Conservation (phyloP, 768 basidiomycete species). For the Chlorophyllum brunneum region DNA sequence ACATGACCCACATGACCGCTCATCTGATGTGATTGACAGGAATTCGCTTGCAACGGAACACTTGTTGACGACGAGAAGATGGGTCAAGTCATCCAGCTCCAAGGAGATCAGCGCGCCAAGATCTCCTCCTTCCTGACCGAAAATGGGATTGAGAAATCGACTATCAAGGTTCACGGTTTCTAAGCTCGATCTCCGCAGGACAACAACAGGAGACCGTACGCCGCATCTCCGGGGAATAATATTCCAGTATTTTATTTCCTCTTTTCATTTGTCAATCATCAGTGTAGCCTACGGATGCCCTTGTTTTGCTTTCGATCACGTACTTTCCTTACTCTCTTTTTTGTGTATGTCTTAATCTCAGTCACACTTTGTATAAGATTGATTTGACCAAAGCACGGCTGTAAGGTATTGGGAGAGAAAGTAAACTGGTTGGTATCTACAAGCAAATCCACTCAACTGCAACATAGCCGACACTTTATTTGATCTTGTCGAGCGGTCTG, state of each 20-base stretch:
- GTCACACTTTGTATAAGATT: slow-evolving; percentile 3
- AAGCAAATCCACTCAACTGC: slow-evolving; percentile 10
- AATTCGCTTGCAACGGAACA: slow-evolving; percentile 98
- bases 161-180: slow-evolving; percentile 89
- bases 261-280: not conserved
- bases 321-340: slow-evolving; percentile 17
- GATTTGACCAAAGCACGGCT: slow-evolving; percentile 12
- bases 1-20: not conserved
- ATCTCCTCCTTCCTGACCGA: slow-evolving; percentile 84
- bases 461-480: slow-evolving; percentile 41
- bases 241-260: slow-evolving; percentile 14
- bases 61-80: slow-evolving; percentile 94
- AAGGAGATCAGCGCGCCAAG: slow-evolving; percentile 94
- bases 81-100: slow-evolving; percentile 97
- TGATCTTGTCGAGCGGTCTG: slow-evolving; percentile 94
- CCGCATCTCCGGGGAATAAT: slow-evolving; percentile 11
- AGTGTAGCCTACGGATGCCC: slow-evolving; percentile 2
- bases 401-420: not conserved
- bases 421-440: slow-evolving; percentile 7
- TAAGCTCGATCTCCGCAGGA: slow-evolving; percentile 29
- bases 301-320: slow-evolving; percentile 4
- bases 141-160: slow-evolving; percentile 71
- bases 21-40: slow-evolving; percentile 39
- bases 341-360: slow-evolving; percentile 24
- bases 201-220: slow-evolving; percentile 5